Conservation (phyloP, 495 filamentous ascomycete species). For the Tuber melanosporum region DNA sequence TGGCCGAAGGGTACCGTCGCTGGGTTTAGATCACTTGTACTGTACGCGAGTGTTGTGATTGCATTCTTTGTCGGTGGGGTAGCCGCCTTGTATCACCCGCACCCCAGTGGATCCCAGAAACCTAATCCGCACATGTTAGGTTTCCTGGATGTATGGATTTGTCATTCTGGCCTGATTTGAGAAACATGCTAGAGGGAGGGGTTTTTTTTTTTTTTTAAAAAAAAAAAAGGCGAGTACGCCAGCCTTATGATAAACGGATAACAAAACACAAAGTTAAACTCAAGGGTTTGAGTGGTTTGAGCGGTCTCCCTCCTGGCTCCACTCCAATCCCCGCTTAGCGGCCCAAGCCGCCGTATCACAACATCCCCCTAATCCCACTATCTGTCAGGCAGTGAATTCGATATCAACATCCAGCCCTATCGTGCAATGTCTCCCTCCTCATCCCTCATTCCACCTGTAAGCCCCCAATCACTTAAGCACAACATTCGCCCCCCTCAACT, state of each 20-base stretch:
- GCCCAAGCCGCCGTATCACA: background rate
- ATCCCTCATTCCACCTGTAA: background rate
- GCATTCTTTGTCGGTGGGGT: background rate
- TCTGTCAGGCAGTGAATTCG: background rate
- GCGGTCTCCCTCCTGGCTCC: background rate
- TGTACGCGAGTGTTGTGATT: background rate
- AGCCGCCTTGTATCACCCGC: background rate
- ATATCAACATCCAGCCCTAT: background rate
- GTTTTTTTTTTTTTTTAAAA: background rate
- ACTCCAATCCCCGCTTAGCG: background rate
- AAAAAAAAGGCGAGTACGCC: background rate
- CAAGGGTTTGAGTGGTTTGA: background rate
- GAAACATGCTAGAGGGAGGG: background rate
- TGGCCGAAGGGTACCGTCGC: background rate
- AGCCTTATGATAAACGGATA: background rate
- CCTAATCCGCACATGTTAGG: background rate
- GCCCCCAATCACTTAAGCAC: slow-evolving; percentile 62
- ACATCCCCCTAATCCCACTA: background rate
- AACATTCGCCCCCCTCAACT: slow-evolving; percentile 82
- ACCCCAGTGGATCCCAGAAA: background rate
- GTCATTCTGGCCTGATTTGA: background rate
- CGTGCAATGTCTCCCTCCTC: background rate
- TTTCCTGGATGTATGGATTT: background rate
- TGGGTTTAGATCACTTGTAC: background rate
- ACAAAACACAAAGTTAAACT: background rate